Percentiles rank a stretch among this genome's conserved stretches.
phyloP scores from a whole-genome alignment of 2,329 filamentous ascomycete genomes.

The Plenodomus lindquistii region DNA sequence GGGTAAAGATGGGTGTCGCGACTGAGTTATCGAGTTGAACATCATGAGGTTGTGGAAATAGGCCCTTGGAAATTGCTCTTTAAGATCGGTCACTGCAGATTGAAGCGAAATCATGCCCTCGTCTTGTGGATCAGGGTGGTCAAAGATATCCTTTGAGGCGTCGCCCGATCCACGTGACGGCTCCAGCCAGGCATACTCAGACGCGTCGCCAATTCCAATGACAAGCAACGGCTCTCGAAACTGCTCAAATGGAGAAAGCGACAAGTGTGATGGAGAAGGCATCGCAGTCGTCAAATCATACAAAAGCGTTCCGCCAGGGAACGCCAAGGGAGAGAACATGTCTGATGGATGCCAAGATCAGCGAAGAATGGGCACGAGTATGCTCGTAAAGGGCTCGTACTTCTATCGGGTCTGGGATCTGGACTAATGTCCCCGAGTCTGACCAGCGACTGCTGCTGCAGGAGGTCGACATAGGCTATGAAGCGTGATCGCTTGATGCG shows the following conservation, averaged over 20 bases:
- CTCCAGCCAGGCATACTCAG: constrained; percentile 60
- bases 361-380: constrained; percentile 24
- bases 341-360: constrained; percentile 58
- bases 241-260: constrained; percentile 85
- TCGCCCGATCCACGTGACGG: constrained; percentile 38
- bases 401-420: constrained; percentile 82
- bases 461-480: constrained; percentile 72
- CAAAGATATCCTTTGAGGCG: constrained; percentile 9
- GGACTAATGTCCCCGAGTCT: constrained; percentile 84
- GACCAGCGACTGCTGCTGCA: constrained; percentile 79
- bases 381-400: constrained; percentile 56
- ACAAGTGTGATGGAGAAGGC: constrained; percentile 76
- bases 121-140: constrained; percentile 15
- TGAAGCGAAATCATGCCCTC: constrained; percentile 45
- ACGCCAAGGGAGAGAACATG: constrained; percentile 91
- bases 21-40: constrained; percentile 67
- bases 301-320: constrained; percentile 81
- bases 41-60: constrained; percentile 78
- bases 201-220: constrained; percentile 82
- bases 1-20: constrained; percentile 49
- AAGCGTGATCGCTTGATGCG: constrained; percentile 84
- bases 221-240: constrained; percentile 83
- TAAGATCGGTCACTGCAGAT: constrained; percentile 71
- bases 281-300: constrained; percentile 84
- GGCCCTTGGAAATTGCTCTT: constrained; percentile 73